Evolutionary conservation across 176 grass and related monocot species (phyloP).

Genomic region (Carex littledalei): DNA sequence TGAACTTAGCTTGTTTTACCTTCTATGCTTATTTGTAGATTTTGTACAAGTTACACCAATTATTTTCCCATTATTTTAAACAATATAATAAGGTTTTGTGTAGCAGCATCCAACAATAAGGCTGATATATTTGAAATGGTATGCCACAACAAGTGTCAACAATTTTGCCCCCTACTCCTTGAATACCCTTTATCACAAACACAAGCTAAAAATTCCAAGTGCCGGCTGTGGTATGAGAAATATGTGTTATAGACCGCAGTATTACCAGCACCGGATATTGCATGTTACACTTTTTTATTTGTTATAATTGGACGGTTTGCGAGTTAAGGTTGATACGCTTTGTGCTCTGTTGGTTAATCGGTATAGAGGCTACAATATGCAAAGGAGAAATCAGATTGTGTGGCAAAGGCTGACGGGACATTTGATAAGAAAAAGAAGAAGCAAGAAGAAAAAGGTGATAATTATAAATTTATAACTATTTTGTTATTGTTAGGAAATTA

Average conservation of each 20-base stretch:
- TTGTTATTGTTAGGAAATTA: background rate
- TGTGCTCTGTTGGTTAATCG: background rate
- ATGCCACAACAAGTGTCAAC: background rate
- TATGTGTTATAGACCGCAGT: background rate
- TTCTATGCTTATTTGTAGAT: background rate
- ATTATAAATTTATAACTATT: background rate
- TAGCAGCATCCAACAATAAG: background rate
- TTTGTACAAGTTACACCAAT: background rate
- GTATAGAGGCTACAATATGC: constrained; percentile 83
- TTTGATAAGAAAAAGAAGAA: constrained; percentile 86
- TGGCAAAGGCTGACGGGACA: constrained; percentile 86
- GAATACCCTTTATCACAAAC: background rate
- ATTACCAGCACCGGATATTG: background rate
- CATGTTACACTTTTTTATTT: background rate
- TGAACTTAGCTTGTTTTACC: background rate
- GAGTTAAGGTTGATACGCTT: background rate
- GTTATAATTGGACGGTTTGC: background rate
- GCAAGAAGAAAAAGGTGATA: constrained; percentile 89
- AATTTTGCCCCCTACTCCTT: background rate
- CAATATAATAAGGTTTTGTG: background rate
- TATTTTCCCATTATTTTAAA: background rate
- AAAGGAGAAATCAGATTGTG: constrained; percentile 85
- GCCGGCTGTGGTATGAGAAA: background rate
- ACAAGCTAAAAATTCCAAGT: background rate
- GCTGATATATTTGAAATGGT: background rate